Base-by-base conservation (phyloP, 2,329 filamentous ascomycete species). In the Penicillium sp. region DNA sequence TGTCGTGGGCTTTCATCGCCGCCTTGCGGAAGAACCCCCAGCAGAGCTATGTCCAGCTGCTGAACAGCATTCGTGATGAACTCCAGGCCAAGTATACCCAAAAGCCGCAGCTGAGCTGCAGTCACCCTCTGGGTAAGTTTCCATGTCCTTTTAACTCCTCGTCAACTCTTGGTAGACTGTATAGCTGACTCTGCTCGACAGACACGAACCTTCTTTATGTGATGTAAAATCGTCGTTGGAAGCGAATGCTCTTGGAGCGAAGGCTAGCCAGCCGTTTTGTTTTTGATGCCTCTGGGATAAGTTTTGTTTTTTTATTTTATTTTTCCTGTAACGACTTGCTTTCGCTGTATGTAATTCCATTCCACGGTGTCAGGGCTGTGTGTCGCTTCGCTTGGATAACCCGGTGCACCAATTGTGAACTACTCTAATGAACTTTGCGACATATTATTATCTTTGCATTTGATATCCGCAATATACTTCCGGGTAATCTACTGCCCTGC, bases 1-100 rank as follows among this genome's bases (percentile, higher is more conserved):
- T 99, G 95, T 97, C 93, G 3, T 97, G 91, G 88, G 95, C 95
- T 2, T 99, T 99, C 78, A 95, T 99, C 77, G 88, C 86, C 1
- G 90, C 93, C 22, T 85, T 98, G 73, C 93, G 91, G 83, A 92
- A 93, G 82, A 96, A 96, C 75, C 92, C 92, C 0, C 90, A 96
- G 76, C 95, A 98, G 82, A 97, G 91, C 80, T 99, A 99, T 75
- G 91, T 98, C 55, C 89, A 97, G 82, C 83, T 99, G 61, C 85
- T 99, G 69, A 98, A 97, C 84, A 97, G 89, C 78, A 93, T 99
- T 73, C 91, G 95, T 61, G 93, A 97, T 60, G 89, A 97, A 73
- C 83, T 99, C 62, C 83, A 91, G 68, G 87, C 87, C 42, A 95
- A 96, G 77, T 99, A 99, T 77, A 85, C 86, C 9, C 95, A 99